Percentiles rank a stretch among this genome's conserved stretches.
These are phyloP conservation scores for Pestalotiopsis sp. DNA, from an alignment of 2,329 filamentous ascomycete genomes.

Conservation along the genomic window DNA sequence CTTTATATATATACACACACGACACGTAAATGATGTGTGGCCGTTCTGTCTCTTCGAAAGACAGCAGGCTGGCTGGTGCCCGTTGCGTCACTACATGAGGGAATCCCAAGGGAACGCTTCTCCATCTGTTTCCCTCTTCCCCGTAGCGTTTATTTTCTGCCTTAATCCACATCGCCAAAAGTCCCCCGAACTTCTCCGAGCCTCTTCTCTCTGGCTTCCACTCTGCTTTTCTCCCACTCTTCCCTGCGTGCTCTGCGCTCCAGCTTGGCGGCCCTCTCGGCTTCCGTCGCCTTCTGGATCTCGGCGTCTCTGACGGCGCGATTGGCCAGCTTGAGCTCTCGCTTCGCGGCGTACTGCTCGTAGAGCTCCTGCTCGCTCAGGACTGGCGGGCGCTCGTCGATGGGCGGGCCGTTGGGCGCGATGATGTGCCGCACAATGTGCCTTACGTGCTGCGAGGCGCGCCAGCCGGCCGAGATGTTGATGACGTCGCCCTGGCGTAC, in stretches of 20 bases:
- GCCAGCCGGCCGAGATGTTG: constrained; percentile 68
- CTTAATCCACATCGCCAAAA: constrained; percentile 13
- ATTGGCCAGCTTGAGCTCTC: constrained; percentile 52
- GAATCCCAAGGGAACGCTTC: neutral
- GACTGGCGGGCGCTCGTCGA: constrained; percentile 67
- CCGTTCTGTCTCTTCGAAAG: neutral
- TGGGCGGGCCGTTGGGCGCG: constrained; percentile 66
- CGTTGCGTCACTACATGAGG: neutral
- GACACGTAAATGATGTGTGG: neutral
- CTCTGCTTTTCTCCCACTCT: constrained; percentile 4
- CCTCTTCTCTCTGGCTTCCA: constrained; percentile 5
- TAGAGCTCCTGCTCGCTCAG: constrained; percentile 66
- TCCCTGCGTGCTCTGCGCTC: constrained; percentile 11
- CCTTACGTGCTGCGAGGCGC: constrained; percentile 67
- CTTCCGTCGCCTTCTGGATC: constrained; percentile 16
- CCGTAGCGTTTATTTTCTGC: neutral
- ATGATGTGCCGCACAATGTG: constrained; percentile 78
- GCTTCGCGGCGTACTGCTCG: constrained; percentile 37
- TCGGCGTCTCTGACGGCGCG: constrained; percentile 14
- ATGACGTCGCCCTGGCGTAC: constrained; percentile 77
- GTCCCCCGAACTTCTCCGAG: neutral
- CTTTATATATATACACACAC: constrained; percentile 11
- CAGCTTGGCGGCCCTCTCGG: constrained; percentile 12
- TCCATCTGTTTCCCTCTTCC: neutral
- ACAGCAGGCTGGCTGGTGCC: neutral